These are phyloP conservation scores for Candida glaebosa DNA, from an alignment of 805 yeast genomes.

Conservation along the genomic window DNA sequence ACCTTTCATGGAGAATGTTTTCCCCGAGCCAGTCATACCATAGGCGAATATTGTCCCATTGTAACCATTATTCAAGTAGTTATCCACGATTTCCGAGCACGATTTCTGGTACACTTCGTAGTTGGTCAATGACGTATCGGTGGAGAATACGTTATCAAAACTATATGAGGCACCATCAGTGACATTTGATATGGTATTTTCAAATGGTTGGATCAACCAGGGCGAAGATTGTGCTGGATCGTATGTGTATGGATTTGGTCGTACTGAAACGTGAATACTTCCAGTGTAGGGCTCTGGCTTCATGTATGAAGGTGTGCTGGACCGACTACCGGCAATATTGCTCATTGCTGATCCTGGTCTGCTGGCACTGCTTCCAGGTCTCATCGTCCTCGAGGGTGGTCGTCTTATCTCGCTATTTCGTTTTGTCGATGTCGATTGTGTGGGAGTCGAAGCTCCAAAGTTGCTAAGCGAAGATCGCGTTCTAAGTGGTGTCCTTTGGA, in stretches of 20 bases:
- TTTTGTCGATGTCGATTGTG: slow-evolving; percentile 10
- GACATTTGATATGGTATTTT: slow-evolving; percentile 40
- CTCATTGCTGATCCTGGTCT: slow-evolving; percentile 37
- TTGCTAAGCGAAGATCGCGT: slow-evolving; percentile 23
- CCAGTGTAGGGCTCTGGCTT: slow-evolving; percentile 55
- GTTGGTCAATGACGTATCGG: slow-evolving; percentile 44
- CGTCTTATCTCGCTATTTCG: slow-evolving; percentile 13
- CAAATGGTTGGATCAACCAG: slow-evolving; percentile 44
- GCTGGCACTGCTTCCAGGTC: slow-evolving; percentile 26
- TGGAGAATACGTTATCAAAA: slow-evolving; percentile 78
- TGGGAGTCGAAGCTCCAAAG: slow-evolving; percentile 8
- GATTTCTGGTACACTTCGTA: slow-evolving; percentile 53
- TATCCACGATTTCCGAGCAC: slow-evolving; percentile 51
- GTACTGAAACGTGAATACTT: slow-evolving; percentile 67
- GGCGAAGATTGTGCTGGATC: slow-evolving; percentile 29
- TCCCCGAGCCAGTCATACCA: slow-evolving; percentile 94
- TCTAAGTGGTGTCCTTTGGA: slow-evolving; percentile 25
- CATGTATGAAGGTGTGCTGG: slow-evolving; percentile 33
- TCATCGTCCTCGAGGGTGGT: slow-evolving; percentile 22
- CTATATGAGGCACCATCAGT: slow-evolving; percentile 60
- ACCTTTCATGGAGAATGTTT: slow-evolving; percentile 86
- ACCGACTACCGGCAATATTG: slow-evolving; percentile 21
- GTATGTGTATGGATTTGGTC: slow-evolving; percentile 64
- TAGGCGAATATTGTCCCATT: slow-evolving; percentile 91
- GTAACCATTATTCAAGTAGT: slow-evolving; percentile 64